Base-by-base conservation (phyloP, 148 eudicot species). In the Vaccinium myrtillus region DNA sequence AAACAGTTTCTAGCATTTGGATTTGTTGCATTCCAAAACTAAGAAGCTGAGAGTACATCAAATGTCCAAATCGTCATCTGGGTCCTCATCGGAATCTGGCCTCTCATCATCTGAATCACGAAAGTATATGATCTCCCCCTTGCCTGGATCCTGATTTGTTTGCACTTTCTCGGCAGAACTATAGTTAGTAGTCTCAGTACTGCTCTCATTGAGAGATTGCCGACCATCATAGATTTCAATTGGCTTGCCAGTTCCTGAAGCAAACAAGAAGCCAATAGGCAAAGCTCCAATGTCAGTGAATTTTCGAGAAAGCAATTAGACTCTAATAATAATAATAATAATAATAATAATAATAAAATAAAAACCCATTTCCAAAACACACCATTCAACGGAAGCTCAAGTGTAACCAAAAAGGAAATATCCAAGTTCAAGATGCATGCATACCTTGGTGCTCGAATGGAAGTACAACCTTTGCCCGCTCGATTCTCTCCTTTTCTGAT, bases 371-470 rank as follows among this genome's bases (percentile, higher is more conserved):
- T 18, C 32, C 23, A 73, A 11, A 56, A 83, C 16, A 63, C 12
- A 27, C 12, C 13, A 46, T 63, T 84, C 55, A 69, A n/a, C 21
- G 65, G 25, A 54, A 32, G 43, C n/a, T 81, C 39, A 10, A 59
- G 73, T 39, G 5, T 3, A 55, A 55, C 58, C 15, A 79, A 55
- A 18, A 14, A 5, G 80, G 12, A 7, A 36, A 4, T 15, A 51
- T 10, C 32, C 48, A 36, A 83, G 16, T 21, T 83, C 14, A 58
- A 59, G 12, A 46, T 82, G 85, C 51, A 81, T 71, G 12, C 83
- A 55, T 89, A 96, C 99, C 99, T 88, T 96, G 99, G 93, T 97
- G 98, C 86, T 97, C 99, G 83, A 97, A 97, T 59, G 99, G 99
- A 88, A 97, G 99, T 58, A 97, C 98, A 74, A 97, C 99, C 78